Evolutionary conservation across 257 asterid genomes (phyloP), one percentile per base, ranked within the genome.

Genomic region (Nicotiana paniculata): DNA sequence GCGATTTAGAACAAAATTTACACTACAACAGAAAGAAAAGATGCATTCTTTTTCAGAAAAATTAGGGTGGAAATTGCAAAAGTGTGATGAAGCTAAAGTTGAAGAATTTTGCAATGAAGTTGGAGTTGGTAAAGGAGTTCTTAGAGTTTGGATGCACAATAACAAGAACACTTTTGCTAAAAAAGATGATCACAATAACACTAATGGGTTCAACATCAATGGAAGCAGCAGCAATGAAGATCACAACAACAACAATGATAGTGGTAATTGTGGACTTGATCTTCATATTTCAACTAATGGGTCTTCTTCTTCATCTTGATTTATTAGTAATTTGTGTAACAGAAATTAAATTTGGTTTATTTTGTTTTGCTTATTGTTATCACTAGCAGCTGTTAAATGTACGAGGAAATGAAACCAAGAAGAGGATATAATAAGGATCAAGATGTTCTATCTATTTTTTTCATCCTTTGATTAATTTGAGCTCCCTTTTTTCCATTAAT

Each of bases 81-180:
- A 79, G 28, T 63, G 77, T 13, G 88, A 85, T 17, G 88, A 79
- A 5, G 58, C 9, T 30, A 51, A 15, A 9, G 74, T 82, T 17
- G 79, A 82, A 4, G 80, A 82, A 16, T 85, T 85, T 46, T 89
- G 92, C 81, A 65, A 39, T 30, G 90, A 89, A 43, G 77, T 89
- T 30, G 88, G 88, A 10, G 85, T 89, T 10, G 54, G 81, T 24
- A 86, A 77, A 67, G 83, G 83, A 2, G 89, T 87, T 0, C 86
- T 89, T 51, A 85, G 88, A 68, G 92, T 89, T 1, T 89, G 92
- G 91, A 89, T 89, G 88, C 91, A 89, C 64, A 89, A 89, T 81
- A 87, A 89, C 83, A 89, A 89, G 57, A 84, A 82, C 65, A 84
- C 85, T 4, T 35, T 77, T 3, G 83, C 81, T 2, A 81, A 78